A percentile compares a stretch with the other conserved stretches of the same genome.
Evolutionary conservation across 768 basidiomycete species (phyloP).

Genomic region (Lentinula edodes): DNA sequence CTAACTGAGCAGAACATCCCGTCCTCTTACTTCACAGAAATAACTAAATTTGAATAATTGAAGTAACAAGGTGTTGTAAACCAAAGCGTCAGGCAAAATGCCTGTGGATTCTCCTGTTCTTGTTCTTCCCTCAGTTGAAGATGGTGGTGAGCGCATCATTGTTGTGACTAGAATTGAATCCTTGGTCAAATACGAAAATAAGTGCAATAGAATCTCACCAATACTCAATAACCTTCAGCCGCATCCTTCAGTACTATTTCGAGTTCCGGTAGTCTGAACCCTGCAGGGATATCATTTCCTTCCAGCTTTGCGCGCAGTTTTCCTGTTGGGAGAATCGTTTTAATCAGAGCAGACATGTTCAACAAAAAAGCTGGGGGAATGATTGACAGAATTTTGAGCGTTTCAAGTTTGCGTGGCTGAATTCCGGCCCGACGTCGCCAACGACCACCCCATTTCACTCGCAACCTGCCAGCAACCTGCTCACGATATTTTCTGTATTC

Average conservation of each 20-base stretch:
- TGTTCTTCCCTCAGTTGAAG: not conserved
- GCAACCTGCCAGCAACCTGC: too few species aligned
- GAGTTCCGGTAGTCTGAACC: too few species aligned
- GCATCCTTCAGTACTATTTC: not conserved
- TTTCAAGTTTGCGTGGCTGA: too few species aligned
- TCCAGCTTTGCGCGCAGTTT: too few species aligned
- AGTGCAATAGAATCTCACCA: not conserved
- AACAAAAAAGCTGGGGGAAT: too few species aligned
- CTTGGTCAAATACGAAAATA: not conserved
- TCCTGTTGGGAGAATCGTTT: too few species aligned
- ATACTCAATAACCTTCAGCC: not conserved
- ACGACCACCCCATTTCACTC: too few species aligned
- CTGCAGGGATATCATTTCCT: too few species aligned
- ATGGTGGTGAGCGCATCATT: not conserved
- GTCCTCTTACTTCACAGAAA: slow-evolving; percentile 12
- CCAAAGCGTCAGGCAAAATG: not conserved
- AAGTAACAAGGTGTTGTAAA: not conserved
- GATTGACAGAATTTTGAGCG: too few species aligned
- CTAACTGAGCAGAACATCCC: slow-evolving; percentile 3
- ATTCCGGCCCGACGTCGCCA: too few species aligned
- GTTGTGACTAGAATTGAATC: not conserved
- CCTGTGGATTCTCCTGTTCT: not conserved
- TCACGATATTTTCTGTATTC: too few species aligned
- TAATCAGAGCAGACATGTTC: too few species aligned
- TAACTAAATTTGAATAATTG: slow-evolving; percentile 17